Evolutionary conservation across 768 basidiomycete genomes (phyloP), one percentile per base, ranked within the genome.

Genomic region (Lactarius akahatsu): DNA sequence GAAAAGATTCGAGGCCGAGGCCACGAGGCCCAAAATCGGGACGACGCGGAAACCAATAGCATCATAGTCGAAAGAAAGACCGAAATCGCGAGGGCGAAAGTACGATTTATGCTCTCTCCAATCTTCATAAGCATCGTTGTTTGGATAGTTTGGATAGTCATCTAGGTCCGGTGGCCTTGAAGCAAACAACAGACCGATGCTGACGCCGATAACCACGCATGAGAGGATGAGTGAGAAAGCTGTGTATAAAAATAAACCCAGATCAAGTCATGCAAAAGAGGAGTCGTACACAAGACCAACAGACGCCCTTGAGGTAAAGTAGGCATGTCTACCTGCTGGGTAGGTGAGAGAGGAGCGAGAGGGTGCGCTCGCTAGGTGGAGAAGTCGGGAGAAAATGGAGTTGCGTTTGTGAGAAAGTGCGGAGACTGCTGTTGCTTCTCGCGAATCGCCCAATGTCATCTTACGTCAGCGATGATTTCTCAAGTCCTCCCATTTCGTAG

Each of bases 291-390:
- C 15, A 67, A 52, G 54, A 67, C 62, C 34, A 34, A 59, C 2
- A 59, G 26, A 16, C 66, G 58, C 7, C 66, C 66, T 18, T 67
- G 57, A 15, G 62, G 57, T 38, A 67, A 55, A 1, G 66, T 63
- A 28, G 66, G 66, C 66, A 67, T 67, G 13, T 59, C 36, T 10
- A 40, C 28, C 36, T 40, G 45, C 1, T 16, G 55, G 32, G 11
- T 11, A 28, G 36, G 38, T 4, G 32, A 32, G 28, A 30, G 47
- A 52, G 43, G 40, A 54, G 56, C 7, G 3, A 28, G 32, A 18
- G 43, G 16, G 8, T 56, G 32, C 30, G 6, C 34, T 55, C 26
- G 28, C 23, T 40, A n/a, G 20, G 23, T 16, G 16, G 52, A 40
- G 40, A 20, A 4, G 2, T 15, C 1, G 38, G 28, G 18, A 4